Conservation (phyloP, 495 filamentous ascomycete species). For the Trichocladium antarcticum region DNA sequence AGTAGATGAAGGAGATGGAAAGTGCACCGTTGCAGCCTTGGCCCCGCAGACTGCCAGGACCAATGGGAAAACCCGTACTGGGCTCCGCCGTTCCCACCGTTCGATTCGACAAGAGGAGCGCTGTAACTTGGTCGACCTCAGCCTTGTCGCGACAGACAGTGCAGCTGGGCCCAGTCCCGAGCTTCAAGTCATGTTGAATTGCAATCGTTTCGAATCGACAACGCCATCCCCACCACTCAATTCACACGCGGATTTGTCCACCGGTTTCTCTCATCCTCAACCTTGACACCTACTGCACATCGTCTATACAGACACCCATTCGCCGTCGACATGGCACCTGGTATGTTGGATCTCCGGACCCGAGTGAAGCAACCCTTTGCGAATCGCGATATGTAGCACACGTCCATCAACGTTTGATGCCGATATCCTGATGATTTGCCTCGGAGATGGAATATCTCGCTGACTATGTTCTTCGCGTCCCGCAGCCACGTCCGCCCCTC, state of each 20-base stretch:
- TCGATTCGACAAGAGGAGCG: neutral
- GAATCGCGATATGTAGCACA: neutral
- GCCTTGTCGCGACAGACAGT: slow-evolving; percentile 14
- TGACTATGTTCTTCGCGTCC: slow-evolving; percentile 1
- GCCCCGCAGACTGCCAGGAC: slow-evolving; percentile 5
- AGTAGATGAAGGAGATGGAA: slow-evolving; percentile 20
- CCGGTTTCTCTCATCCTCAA: neutral
- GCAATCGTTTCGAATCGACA: neutral
- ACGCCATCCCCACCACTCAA: neutral
- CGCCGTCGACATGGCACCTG: slow-evolving; percentile 17
- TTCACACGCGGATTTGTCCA: neutral
- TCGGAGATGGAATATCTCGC: neutral
- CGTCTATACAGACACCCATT: neutral
- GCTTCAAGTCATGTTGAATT: neutral
- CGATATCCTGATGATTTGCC: neutral
- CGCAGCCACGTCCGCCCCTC: slow-evolving; percentile 42
- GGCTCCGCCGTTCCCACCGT: neutral
- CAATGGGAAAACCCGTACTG: neutral
- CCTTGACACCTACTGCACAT: neutral
- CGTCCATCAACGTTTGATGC: neutral
- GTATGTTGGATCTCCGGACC: slow-evolving; percentile 12
- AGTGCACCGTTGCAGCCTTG: slow-evolving; percentile 20
- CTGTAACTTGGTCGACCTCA: slow-evolving; percentile 1
- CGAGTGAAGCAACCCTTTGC: neutral
- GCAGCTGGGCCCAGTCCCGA: neutral